These are phyloP conservation scores for Mortierella alpina DNA, from an alignment of 192 early-diverging fungal species.

Conservation along the genomic window DNA sequence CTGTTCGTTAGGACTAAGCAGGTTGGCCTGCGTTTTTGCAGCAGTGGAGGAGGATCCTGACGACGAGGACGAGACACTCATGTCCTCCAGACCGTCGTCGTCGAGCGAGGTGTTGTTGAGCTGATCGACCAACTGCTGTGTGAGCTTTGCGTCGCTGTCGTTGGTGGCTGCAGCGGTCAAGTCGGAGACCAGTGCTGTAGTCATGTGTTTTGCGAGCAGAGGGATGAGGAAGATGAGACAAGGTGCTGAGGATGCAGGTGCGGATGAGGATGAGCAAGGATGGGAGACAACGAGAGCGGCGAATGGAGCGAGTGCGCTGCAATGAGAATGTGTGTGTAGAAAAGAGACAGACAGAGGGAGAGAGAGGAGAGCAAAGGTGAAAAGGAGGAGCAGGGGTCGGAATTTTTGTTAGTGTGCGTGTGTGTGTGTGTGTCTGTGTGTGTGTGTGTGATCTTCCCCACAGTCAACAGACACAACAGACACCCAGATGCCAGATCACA, in stretches of 20 bases:
- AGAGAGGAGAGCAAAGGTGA: background rate
- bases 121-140: constrained; percentile 29
- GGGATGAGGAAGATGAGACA: background rate
- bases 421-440: too few relatives aligned
- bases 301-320: background rate
- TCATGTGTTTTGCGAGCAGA: background rate
- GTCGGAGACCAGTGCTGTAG: background rate
- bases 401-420: background rate
- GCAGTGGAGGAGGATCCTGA: constrained; percentile 11
- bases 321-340: background rate
- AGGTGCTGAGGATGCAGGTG: background rate
- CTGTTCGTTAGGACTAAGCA: constrained; percentile 44
- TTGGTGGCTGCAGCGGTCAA: background rate
- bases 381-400: background rate
- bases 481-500: too few relatives aligned
- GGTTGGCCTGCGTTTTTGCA: constrained; percentile 35
- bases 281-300: background rate
- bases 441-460: too few relatives aligned
- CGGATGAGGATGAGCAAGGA: background rate
- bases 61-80: constrained; percentile 1
- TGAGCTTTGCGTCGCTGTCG: constrained; percentile 28
- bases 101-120: constrained; percentile 32
- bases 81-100: constrained; percentile 17
- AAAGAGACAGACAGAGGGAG: background rate
- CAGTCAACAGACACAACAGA: too few relatives aligned